phyloP scores from a whole-genome alignment of 225 moss, liverwort and hornwort species.

The Lunularia cruciata region DNA sequence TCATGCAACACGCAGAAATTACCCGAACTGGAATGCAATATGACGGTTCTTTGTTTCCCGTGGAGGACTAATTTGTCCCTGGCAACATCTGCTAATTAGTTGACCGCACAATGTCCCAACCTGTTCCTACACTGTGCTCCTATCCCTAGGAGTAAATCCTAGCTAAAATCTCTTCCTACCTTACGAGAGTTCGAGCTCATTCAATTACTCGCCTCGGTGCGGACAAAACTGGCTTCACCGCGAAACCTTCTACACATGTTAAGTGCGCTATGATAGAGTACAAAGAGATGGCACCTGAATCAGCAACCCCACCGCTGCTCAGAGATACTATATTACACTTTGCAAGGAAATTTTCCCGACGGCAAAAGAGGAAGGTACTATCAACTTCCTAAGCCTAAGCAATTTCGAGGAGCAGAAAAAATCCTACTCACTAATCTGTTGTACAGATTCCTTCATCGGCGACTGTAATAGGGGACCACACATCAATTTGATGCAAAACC shows the following conservation, averaged over 20 bases:
- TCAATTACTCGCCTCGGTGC: neutral
- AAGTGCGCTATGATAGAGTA: neutral
- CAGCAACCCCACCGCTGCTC: neutral
- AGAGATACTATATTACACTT: no score
- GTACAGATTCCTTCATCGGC: neutral
- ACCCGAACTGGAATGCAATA: no score
- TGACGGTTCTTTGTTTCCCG: no score
- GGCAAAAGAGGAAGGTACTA: neutral
- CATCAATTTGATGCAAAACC: constrained; percentile 16
- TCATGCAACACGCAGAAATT: no score
- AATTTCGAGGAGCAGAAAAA: neutral
- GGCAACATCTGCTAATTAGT: no score
- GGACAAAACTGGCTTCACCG: neutral
- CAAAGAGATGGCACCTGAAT: neutral
- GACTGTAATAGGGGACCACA: neutral
- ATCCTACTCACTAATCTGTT: neutral
- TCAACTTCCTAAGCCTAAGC: neutral
- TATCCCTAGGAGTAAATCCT: no score
- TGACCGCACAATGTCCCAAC: no score
- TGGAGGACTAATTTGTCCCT: no score
- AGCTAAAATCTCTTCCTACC: neutral
- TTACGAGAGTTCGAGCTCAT: neutral
- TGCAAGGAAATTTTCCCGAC: no score
- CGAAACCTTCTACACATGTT: neutral
- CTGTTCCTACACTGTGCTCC: no score